Base-by-base conservation (phyloP, 176 grass and related monocot species). In the Elymus sibiricus region DNA sequence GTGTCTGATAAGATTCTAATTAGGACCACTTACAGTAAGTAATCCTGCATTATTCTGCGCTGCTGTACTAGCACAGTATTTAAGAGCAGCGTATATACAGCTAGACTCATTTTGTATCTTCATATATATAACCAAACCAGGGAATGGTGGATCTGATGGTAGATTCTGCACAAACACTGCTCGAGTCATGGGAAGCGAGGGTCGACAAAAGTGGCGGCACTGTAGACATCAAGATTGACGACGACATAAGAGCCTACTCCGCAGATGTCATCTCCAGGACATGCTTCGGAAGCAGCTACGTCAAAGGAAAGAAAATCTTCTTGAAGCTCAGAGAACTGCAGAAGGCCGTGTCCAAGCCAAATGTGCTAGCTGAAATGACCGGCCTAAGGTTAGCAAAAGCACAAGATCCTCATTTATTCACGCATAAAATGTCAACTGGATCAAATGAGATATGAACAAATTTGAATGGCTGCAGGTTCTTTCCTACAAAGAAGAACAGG, bases 111-210 rank as follows among this genome's bases (percentile, higher is more conserved):
- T 47, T 51, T 87, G 64, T 17, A 46, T 27, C 12, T 9, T 76
- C 47, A 46, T 47, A 14, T 47, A 56, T 62, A 51, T 51, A 51
- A 51, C 47, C 15, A 51, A 29, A 75, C 43, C 43, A 98, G 97
- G 90, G 90, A 40, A 98, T 98, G 97, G 84, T 98, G 84, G 90
- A 95, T 92, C 86, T 95, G 64, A 98, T 98, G 97, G 90, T 95
- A 64, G 97, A 98, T 86, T 98, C 91, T 64, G 87, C 97, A 6
- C 74, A 89, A 24, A 83, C 92, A 46, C 42, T 98, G 61, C 13
- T 98, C 11, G 84, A 80, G 53, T 89, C 82, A 35, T 98, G 97
- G 97, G 86, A 95, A 81, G 66, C 74, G 37, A 91, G 82, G 73
- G 46, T 95, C 28, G 89, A 94, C 7, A 77, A 76, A 46, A 87